Conservation (phyloP, 2,329 filamentous ascomycete genomes). For the Apiospora phragmitis region DNA sequence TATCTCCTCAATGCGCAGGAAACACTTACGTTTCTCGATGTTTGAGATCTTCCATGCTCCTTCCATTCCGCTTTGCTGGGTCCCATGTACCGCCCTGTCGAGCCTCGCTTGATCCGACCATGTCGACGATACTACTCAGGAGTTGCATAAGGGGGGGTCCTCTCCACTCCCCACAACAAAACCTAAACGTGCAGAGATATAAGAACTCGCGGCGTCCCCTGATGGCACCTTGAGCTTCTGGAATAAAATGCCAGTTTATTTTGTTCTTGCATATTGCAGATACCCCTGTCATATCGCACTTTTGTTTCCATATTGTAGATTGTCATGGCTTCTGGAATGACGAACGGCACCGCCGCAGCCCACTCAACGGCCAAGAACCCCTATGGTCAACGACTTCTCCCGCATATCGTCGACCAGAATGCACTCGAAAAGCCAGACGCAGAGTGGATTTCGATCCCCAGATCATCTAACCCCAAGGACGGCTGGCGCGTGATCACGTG, state of each 20-base stretch:
- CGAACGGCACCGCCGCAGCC: background rate
- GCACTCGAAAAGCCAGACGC: constrained; percentile 34
- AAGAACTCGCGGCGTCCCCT: background rate
- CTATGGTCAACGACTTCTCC: constrained; percentile 31
- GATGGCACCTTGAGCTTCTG: background rate
- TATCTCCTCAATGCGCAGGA: background rate
- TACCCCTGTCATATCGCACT: background rate
- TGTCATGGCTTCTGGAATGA: background rate
- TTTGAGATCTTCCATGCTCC: background rate
- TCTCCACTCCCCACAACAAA: background rate
- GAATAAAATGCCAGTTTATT: background rate
- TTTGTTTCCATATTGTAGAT: background rate
- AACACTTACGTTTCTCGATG: background rate
- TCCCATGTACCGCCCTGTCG: background rate
- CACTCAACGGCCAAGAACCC: background rate
- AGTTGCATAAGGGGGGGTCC: background rate
- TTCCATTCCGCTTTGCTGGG: background rate
- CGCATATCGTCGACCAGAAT: constrained; percentile 39
- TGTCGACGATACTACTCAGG: background rate
- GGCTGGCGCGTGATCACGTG: constrained; percentile 41
- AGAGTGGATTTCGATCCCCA: constrained; percentile 36
- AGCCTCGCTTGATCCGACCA: background rate
- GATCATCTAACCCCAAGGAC: constrained; percentile 36
- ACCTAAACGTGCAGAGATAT: background rate
- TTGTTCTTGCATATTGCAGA: background rate